Evolutionary conservation across 2,329 filamentous ascomycete genomes (phyloP).

Genomic region (Arthroderma uncinatum): DNA sequence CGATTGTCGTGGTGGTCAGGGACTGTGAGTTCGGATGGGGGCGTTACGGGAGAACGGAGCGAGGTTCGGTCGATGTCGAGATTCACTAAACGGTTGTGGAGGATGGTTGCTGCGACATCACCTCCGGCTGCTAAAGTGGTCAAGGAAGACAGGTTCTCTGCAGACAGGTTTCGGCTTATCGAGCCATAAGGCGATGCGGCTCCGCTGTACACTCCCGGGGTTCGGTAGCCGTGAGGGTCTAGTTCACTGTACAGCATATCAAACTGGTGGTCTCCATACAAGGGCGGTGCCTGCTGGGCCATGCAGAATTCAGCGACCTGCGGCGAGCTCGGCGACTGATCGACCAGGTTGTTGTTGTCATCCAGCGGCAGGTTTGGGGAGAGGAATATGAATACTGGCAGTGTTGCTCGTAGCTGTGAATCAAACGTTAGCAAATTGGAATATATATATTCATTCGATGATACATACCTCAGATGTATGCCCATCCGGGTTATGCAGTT

Average conservation of each 20-base stretch:
- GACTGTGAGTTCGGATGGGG: background rate
- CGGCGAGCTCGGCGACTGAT: constrained; percentile 44
- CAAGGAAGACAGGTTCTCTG: constrained; percentile 61
- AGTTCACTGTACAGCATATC: constrained; percentile 86
- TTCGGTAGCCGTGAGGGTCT: constrained; percentile 69
- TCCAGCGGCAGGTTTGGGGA: constrained; percentile 86
- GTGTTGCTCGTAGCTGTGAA: constrained; percentile 64
- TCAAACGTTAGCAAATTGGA: constrained; percentile 15
- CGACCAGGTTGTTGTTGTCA: constrained; percentile 69
- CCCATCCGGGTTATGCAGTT: constrained; percentile 87
- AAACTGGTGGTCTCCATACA: constrained; percentile 80
- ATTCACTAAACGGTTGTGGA: constrained; percentile 58
- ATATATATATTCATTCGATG: constrained; percentile 1
- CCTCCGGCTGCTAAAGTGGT: constrained; percentile 31
- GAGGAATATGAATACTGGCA: constrained; percentile 88
- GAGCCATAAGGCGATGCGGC: constrained; percentile 70
- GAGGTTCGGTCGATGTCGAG: constrained; percentile 28
- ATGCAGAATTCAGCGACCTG: constrained; percentile 43
- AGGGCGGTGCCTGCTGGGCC: constrained; percentile 66
- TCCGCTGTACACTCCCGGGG: constrained; percentile 54
- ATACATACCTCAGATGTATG: constrained; percentile 71
- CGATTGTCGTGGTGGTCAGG: background rate
- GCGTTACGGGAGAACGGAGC: background rate
- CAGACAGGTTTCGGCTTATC: constrained; percentile 62
- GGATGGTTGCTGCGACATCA: constrained; percentile 49